Conservation (phyloP, 2,329 filamentous ascomycete species). For the Tolypocladium amazonense region DNA sequence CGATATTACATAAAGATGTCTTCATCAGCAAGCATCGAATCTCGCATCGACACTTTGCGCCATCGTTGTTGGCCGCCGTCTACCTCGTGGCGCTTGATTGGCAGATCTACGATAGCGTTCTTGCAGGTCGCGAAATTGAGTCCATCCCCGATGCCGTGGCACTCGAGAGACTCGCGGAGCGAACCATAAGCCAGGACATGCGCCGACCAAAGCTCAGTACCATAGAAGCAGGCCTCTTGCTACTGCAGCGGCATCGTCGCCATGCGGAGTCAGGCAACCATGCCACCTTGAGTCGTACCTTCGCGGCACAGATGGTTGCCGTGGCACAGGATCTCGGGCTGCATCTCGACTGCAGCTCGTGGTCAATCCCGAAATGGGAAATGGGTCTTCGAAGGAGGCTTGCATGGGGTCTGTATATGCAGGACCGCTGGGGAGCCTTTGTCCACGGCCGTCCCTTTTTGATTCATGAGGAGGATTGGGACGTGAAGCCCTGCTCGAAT, state of each 20-base stretch:
- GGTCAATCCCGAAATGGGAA: constrained; percentile 55
- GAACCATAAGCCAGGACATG: constrained; percentile 35
- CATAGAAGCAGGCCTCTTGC: constrained; percentile 41
- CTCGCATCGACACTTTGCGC: constrained; percentile 47
- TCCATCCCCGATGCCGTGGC: constrained; percentile 17
- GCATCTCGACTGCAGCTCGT: constrained; percentile 49
- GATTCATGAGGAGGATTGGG: constrained; percentile 43
- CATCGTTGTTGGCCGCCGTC: constrained; percentile 47
- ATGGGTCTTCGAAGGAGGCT: constrained; percentile 48
- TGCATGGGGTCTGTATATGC: constrained; percentile 55
- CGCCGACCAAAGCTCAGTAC: constrained; percentile 44
- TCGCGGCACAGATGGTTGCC: constrained; percentile 43
- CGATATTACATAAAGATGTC: constrained; percentile 49
- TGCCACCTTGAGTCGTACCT: constrained; percentile 27
- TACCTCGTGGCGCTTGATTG: constrained; percentile 53
- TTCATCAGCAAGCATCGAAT: constrained; percentile 51
- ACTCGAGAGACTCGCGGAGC: constrained; percentile 27
- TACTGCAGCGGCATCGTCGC: constrained; percentile 37
- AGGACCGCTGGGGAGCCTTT: constrained; percentile 51
- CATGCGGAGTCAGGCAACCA: constrained; percentile 18
- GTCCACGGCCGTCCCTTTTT: constrained; percentile 47
- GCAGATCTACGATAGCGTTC: constrained; percentile 45
- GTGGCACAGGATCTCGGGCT: constrained; percentile 48
- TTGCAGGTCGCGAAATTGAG: constrained; percentile 23
- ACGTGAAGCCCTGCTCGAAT: constrained; percentile 26